Conservation (phyloP, 2,329 filamentous ascomycete genomes). For the Furcasterigmium sp. region DNA sequence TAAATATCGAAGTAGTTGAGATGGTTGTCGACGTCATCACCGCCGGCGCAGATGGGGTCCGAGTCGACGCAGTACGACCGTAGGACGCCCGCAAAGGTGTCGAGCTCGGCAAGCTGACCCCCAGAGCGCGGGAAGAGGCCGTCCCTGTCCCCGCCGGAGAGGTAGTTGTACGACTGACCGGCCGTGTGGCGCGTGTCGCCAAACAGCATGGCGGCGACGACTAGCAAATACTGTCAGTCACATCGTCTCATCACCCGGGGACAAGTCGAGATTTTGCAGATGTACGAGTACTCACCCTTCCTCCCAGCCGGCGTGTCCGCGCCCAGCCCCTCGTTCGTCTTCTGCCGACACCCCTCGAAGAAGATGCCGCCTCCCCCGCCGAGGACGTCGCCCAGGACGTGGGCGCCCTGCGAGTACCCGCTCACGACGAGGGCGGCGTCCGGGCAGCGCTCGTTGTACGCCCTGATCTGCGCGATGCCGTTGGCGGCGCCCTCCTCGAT, state of each 20-base stretch:
- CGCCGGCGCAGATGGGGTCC: constrained; percentile 33
- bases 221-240: constrained; percentile 10
- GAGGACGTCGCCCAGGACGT: constrained; percentile 30
- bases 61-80: constrained; percentile 28
- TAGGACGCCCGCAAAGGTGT: not conserved
- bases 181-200: constrained; percentile 28
- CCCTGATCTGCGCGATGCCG: constrained; percentile 29
- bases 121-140: constrained; percentile 6
- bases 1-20: constrained; percentile 42
- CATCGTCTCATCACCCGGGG: too few relatives aligned
- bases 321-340: constrained; percentile 18
- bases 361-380: constrained; percentile 26
- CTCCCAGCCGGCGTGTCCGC: constrained; percentile 21
- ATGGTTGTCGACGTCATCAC: constrained; percentile 23
- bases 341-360: constrained; percentile 23
- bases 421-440: constrained; percentile 32
- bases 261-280: not conserved
- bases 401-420: constrained; percentile 35
- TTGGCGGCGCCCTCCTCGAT: constrained; percentile 28
- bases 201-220: constrained; percentile 26
- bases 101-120: constrained; percentile 5
- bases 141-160: constrained; percentile 13
- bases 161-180: constrained; percentile 25
- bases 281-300: constrained; percentile 21
- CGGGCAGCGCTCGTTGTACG: constrained; percentile 32